Conservation (phyloP, 2,329 filamentous ascomycete species). For the Xylaria sp. region DNA sequence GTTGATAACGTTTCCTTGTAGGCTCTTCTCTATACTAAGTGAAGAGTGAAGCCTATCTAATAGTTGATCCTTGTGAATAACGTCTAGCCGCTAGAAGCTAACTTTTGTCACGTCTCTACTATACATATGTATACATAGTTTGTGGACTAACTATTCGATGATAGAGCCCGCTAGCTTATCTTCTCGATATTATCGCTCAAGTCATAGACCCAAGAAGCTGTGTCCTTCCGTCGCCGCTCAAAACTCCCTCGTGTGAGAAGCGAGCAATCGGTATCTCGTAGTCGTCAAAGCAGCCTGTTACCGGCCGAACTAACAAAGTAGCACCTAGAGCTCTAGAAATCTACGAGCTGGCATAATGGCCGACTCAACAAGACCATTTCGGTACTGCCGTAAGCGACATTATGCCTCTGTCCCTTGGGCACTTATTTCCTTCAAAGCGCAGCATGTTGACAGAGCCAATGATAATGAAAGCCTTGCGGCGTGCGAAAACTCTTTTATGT, state of each 20-base stretch:
- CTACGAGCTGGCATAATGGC: neutral
- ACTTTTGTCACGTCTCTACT: neutral
- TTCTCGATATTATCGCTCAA: neutral
- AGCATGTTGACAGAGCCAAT: neutral
- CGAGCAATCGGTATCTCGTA: neutral
- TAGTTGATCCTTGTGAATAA: neutral
- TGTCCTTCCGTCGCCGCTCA: neutral
- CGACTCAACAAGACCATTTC: neutral
- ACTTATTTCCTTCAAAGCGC: too few relatives aligned
- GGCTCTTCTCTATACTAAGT: too few relatives aligned
- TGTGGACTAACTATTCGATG: neutral
- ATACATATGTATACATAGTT: too few relatives aligned
- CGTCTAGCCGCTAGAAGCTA: neutral
- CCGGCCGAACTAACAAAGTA: neutral
- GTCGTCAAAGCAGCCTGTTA: neutral
- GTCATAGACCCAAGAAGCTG: neutral
- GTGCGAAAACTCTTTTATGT: too few relatives aligned
- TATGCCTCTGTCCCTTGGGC: neutral
- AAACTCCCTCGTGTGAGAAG: neutral
- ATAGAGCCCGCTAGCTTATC: neutral
- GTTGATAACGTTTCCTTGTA: too few relatives aligned
- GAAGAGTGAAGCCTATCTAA: too few relatives aligned
- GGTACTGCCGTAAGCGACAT: neutral
- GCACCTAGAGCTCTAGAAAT: neutral
- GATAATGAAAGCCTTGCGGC: neutral